Evolutionary conservation across 176 grass and related monocot species (phyloP).

Genomic region (Zizania latifolia): DNA sequence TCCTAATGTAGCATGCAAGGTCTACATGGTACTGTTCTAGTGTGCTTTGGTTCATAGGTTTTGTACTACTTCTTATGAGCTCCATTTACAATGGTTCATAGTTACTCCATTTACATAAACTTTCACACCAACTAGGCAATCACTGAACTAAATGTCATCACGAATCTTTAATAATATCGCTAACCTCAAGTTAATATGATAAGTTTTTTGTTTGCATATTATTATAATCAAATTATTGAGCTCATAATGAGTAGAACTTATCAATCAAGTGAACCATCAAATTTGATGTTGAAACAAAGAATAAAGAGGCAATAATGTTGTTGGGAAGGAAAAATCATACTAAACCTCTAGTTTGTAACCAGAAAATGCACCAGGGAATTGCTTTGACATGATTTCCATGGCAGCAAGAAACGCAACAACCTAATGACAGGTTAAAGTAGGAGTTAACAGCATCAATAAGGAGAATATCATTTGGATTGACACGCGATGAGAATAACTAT

Average conservation of each 20-base stretch:
- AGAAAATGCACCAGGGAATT: conserved; percentile 91
- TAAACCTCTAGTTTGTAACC: conserved; percentile 80
- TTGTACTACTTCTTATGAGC: too few relatives aligned
- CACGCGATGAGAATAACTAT: not conserved
- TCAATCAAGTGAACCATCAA: not conserved
- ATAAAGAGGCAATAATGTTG: not conserved
- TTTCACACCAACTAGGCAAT: not conserved
- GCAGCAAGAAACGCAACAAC: conserved; percentile 96
- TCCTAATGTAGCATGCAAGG: not conserved
- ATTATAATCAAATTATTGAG: not conserved
- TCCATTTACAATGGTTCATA: too few relatives aligned
- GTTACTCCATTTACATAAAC: not conserved
- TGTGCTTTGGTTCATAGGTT: too few relatives aligned
- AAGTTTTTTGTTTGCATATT: not conserved
- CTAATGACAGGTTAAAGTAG: conserved; percentile 36
- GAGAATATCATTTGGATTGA: not conserved
- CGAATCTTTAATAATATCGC: not conserved
- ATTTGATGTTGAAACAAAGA: conserved; percentile 7
- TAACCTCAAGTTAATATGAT: not conserved
- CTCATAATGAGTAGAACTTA: not conserved
- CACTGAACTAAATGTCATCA: not conserved
- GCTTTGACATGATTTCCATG: conserved; percentile 88
- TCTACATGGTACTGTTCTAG: too few relatives aligned
- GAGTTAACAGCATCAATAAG: not conserved
- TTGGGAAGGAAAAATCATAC: conserved; percentile 5